A percentile compares a stretch with the other conserved stretches of the same genome.
These are phyloP conservation scores for Plenodomus biglobosus DNA, from an alignment of 2,329 filamentous ascomycete species.

Conservation along the genomic window DNA sequence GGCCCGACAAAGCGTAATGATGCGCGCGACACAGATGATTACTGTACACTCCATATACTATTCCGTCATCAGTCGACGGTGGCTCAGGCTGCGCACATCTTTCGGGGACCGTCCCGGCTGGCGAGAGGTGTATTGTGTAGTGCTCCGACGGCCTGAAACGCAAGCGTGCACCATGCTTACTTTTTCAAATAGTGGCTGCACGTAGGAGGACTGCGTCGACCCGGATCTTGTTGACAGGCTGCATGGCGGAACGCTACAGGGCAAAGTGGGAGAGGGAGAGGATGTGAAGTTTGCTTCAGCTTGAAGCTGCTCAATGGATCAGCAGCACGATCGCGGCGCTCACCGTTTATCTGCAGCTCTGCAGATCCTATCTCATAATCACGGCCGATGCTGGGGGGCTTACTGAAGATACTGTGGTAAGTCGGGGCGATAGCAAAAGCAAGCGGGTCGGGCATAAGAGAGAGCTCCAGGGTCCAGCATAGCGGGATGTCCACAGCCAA, in stretches of 20 bases:
- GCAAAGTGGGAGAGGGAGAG: conserved; percentile 1
- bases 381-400: neutral
- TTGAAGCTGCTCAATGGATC: neutral
- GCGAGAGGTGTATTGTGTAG: conserved; percentile 5
- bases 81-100: conserved; percentile 1
- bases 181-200: conserved; percentile 9
- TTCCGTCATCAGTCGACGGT: conserved; percentile 1
- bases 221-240: conserved; percentile 17
- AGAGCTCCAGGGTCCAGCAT: conserved; percentile 26
- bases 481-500: conserved; percentile 28
- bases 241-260: conserved; percentile 7
- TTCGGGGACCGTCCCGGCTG: conserved; percentile 6
- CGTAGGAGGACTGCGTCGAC: conserved; percentile 18
- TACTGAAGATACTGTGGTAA: conserved; percentile 8
- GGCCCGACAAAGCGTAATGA: conserved; percentile 4
- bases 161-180: conserved; percentile 8
- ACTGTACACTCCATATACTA: neutral
- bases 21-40: conserved; percentile 4
- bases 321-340: neutral
- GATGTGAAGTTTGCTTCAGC: neutral
- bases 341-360: neutral
- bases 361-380: neutral
- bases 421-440: conserved; percentile 13
- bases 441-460: conserved; percentile 16
- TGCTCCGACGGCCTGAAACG: conserved; percentile 16